phyloP scores from a whole-genome alignment of 2,329 filamentous ascomycete species.

The Ophiostoma triangulosporum region DNA sequence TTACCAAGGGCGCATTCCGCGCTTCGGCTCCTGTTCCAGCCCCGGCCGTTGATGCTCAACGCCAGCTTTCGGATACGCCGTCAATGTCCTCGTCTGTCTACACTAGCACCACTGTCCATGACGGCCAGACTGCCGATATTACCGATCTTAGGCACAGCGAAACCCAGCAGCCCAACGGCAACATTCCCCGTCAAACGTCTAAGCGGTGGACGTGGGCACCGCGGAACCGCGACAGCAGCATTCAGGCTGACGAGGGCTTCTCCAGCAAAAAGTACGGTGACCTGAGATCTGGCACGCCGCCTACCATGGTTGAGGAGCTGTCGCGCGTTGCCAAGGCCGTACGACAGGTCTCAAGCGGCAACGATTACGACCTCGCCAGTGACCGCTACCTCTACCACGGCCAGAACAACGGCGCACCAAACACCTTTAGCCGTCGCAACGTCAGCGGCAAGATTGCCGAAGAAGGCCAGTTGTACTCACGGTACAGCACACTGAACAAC shows the following conservation, averaged over 20 bases:
- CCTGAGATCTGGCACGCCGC: constrained; percentile 38
- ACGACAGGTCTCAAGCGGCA: constrained; percentile 46
- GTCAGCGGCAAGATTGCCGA: constrained; percentile 63
- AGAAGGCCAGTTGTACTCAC: constrained; percentile 38
- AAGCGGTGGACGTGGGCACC: constrained; percentile 13
- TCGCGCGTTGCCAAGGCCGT: constrained; percentile 19
- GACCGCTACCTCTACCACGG: constrained; percentile 14
- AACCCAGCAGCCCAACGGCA: not conserved
- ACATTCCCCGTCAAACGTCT: constrained; percentile 2
- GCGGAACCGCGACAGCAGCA: constrained; percentile 26
- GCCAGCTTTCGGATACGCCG: constrained; percentile 17
- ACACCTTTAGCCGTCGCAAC: constrained; percentile 35
- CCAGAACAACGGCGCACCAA: not conserved
- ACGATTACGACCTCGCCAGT: constrained; percentile 32
- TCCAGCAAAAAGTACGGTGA: constrained; percentile 45
- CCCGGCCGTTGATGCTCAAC: constrained; percentile 7
- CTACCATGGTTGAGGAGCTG: constrained; percentile 29
- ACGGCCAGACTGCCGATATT: constrained; percentile 18
- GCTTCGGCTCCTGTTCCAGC: constrained; percentile 17
- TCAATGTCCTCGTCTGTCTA: constrained; percentile 13
- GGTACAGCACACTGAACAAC: constrained; percentile 14
- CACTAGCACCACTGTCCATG: constrained; percentile 20
- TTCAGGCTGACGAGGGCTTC: constrained; percentile 36
- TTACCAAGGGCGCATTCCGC: constrained; percentile 15
- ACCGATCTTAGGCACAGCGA: constrained; percentile 2